These are phyloP conservation scores for Fusarium continuum DNA, from an alignment of 2,329 filamentous ascomycete genomes.

Conservation along the genomic window DNA sequence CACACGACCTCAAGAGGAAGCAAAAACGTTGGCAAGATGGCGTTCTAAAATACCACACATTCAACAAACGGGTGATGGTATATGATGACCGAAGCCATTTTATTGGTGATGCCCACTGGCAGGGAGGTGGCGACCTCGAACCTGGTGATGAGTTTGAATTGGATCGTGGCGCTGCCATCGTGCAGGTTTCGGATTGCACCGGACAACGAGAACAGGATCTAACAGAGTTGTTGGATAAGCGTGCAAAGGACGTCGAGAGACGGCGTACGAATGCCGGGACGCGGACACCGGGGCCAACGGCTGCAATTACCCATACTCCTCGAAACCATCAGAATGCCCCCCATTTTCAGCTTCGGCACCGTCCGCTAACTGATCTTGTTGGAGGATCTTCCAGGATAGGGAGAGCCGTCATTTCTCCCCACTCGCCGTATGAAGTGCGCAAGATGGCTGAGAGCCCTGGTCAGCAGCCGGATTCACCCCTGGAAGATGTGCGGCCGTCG, in stretches of 20 bases:
- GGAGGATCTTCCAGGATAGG: constrained; percentile 46
- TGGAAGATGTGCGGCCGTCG: constrained; percentile 33
- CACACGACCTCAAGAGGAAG: constrained; percentile 84
- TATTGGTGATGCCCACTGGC: constrained; percentile 87
- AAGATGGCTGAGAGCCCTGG: constrained; percentile 30
- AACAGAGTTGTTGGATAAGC: constrained; percentile 76
- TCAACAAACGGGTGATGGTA: constrained; percentile 91
- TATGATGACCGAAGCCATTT: constrained; percentile 84
- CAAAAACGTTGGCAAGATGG: constrained; percentile 96
- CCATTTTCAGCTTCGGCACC: constrained; percentile 53
- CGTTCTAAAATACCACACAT: constrained; percentile 84
- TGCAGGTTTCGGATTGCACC: constrained; percentile 82
- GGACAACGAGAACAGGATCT: constrained; percentile 81
- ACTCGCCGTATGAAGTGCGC: constrained; percentile 49
- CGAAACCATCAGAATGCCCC: constrained; percentile 36
- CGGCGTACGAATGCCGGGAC: constrained; percentile 56
- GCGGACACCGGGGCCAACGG: constrained; percentile 43
- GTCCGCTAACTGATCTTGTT: constrained; percentile 54
- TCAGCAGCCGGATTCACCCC: constrained; percentile 22
- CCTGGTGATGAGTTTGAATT: constrained; percentile 86
- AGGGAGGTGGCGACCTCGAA: constrained; percentile 70
- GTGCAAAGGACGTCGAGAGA: constrained; percentile 64
- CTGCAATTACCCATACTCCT: constrained; percentile 28
- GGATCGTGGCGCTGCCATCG: constrained; percentile 77
- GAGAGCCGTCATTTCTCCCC: constrained; percentile 46